A percentile compares a stretch with the other conserved stretches of the same genome.
Evolutionary conservation across 305 asterid species (phyloP).

Genomic region (Lippia alba): DNA sequence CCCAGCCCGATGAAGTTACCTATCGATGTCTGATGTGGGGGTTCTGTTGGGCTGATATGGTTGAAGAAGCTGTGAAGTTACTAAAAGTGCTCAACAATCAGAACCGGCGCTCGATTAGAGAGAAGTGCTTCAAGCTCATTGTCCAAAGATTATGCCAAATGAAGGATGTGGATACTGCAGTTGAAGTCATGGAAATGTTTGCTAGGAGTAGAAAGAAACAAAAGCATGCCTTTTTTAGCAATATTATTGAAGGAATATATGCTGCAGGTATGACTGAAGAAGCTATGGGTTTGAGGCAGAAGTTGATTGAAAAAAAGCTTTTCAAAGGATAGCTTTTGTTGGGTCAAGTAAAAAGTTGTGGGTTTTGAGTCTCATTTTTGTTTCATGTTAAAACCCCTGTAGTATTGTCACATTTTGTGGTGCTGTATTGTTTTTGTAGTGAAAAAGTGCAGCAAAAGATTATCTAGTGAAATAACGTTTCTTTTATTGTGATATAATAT

Average conservation of each 20-base stretch:
- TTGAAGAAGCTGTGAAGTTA: slow-evolving; percentile 74
- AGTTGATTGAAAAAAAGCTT: slow-evolving; percentile 54
- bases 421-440: too few species aligned
- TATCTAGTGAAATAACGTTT: too few species aligned
- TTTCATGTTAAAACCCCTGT: too few species aligned
- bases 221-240: slow-evolving; percentile 45
- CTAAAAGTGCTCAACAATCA: slow-evolving; percentile 55
- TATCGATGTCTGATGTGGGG: slow-evolving; percentile 88
- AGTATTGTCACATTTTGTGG: too few species aligned
- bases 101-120: slow-evolving; percentile 55
- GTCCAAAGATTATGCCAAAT: slow-evolving; percentile 66
- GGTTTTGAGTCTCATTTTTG: neutral
- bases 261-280: slow-evolving; percentile 73
- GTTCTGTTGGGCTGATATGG: slow-evolving; percentile 69
- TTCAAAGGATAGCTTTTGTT: slow-evolving; percentile 37
- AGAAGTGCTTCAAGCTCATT: slow-evolving; percentile 74
- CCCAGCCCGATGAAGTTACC: slow-evolving; percentile 76
- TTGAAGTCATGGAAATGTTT: slow-evolving; percentile 63
- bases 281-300: slow-evolving; percentile 60
- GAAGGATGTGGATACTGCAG: slow-evolving; percentile 63
- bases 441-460: too few species aligned
- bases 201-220: slow-evolving; percentile 48
- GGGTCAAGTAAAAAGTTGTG: slow-evolving; percentile 18
- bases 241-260: slow-evolving; percentile 59
- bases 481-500: too few species aligned